A percentile compares a stretch with the other conserved stretches of the same genome.
Conservation (phyloP, 768 basidiomycete genomes). For the Leucosporidium yakuticum region DNA sequence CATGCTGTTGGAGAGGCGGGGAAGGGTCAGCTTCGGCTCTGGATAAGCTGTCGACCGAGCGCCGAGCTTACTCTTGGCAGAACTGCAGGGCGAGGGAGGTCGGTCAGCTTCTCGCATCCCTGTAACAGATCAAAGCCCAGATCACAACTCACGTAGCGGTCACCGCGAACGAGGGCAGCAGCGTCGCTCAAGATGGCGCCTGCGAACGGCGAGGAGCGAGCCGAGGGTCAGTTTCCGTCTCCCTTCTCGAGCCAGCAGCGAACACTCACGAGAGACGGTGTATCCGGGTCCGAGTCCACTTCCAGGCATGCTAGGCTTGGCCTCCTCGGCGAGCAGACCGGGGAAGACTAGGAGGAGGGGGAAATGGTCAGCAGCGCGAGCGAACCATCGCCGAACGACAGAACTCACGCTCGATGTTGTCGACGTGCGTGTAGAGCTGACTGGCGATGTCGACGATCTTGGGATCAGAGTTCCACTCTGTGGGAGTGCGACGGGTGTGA, state of each 20-base stretch:
- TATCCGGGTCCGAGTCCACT: slow-evolving; percentile 55
- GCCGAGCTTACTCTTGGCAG: slow-evolving; percentile 46
- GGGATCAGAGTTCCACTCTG: slow-evolving; percentile 46
- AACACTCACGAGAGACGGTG: slow-evolving; percentile 61
- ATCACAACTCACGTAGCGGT: slow-evolving; percentile 55
- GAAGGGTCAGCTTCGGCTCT: slow-evolving; percentile 63
- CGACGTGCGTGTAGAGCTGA: slow-evolving; percentile 63
- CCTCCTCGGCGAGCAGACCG: slow-evolving; percentile 53
- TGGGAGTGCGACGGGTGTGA: not conserved
- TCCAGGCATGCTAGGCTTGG: slow-evolving; percentile 60
- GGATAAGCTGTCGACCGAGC: slow-evolving; percentile 68
- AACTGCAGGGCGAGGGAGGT: slow-evolving; percentile 1
- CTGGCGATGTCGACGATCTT: slow-evolving; percentile 47
- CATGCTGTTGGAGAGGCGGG: slow-evolving; percentile 24
- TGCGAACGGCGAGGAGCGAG: slow-evolving; percentile 2
- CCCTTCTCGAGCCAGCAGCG: too few species aligned
- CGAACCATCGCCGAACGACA: too few species aligned
- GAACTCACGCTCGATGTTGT: slow-evolving; percentile 57
- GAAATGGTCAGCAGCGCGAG: too few species aligned
- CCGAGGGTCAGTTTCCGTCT: too few species aligned
- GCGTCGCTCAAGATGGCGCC: slow-evolving; percentile 57
- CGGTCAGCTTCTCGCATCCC: not conserved
- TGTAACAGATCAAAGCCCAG: slow-evolving; percentile 58
- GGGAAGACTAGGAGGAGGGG: slow-evolving; percentile 50
- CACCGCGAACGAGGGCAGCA: slow-evolving; percentile 45